Evolutionary conservation across 495 filamentous ascomycete species (phyloP).

Genomic region (Xylaria curta): DNA sequence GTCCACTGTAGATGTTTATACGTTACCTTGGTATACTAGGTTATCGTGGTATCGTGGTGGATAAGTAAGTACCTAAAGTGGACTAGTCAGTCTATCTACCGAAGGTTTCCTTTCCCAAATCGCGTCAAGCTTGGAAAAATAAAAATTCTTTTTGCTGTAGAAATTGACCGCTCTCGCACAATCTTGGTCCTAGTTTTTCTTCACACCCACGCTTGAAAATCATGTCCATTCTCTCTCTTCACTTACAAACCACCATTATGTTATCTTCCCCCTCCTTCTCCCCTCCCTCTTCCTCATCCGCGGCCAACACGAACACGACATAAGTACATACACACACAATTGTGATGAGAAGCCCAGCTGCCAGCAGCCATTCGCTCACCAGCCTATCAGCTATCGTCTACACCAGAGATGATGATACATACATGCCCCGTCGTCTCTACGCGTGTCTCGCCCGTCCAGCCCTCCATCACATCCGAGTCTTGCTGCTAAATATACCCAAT

Average conservation of each 20-base stretch:
- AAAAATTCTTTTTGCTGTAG: background rate
- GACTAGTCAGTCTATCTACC: background rate
- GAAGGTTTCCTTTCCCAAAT: background rate
- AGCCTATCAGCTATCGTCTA: background rate
- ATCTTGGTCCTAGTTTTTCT: background rate
- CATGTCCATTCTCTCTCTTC: slow-evolving; percentile 5
- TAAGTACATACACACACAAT: background rate
- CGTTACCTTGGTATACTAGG: too few species aligned
- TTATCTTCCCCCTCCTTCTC: background rate
- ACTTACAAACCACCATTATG: slow-evolving; percentile 6
- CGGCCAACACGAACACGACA: background rate
- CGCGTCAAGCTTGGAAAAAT: background rate
- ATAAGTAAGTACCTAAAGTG: background rate
- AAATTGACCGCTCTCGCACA: background rate
- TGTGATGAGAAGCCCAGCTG: background rate
- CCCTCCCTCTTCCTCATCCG: background rate
- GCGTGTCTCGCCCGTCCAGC: background rate
- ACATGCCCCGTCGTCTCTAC: background rate
- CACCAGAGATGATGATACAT: background rate
- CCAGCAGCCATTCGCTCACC: background rate
- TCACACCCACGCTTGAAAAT: background rate
- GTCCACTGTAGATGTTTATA: too few species aligned
- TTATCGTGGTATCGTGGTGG: background rate
- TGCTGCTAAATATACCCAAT: background rate
- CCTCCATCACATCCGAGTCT: slow-evolving; percentile 3